These are phyloP conservation scores for Chaetomiaceae sp. DNA, from an alignment of 2,329 filamentous ascomycete genomes.

Conservation along the genomic window DNA sequence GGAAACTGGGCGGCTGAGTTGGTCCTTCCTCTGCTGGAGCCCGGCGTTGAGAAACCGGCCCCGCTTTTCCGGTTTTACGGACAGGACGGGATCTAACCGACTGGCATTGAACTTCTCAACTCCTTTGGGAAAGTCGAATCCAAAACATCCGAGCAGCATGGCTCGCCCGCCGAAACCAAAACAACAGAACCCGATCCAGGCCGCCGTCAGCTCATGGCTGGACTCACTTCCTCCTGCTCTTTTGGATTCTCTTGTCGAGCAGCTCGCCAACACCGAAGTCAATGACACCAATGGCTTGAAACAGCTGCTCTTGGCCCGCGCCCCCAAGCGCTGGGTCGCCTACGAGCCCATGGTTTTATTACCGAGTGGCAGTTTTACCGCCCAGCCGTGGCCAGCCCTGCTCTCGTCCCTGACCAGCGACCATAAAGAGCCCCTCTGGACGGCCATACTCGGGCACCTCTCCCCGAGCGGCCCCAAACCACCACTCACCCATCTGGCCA, in stretches of 20 bases:
- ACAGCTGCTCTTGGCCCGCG: constrained; percentile 34
- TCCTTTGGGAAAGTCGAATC: too few relatives aligned
- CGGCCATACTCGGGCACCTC: constrained; percentile 43
- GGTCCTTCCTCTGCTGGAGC: too few relatives aligned
- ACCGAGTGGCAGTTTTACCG: constrained; percentile 53
- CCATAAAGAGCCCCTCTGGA: constrained; percentile 42
- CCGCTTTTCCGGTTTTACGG: neutral
- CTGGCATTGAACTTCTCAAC: too few relatives aligned
- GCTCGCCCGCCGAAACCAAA: constrained; percentile 27
- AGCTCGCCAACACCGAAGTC: neutral
- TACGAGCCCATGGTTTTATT: constrained; percentile 60
- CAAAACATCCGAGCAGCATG: neutral
- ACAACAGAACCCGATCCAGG: constrained; percentile 33
- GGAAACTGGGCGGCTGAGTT: too few relatives aligned
- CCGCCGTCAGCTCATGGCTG: constrained; percentile 36
- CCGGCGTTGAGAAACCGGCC: too few relatives aligned
- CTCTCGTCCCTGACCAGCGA: constrained; percentile 29
- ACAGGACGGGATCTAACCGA: too few relatives aligned
- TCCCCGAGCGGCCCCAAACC: constrained; percentile 35
- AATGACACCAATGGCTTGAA: constrained; percentile 13
- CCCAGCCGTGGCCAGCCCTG: constrained; percentile 37
- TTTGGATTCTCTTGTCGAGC: constrained; percentile 15
- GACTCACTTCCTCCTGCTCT: constrained; percentile 23
- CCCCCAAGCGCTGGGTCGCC: constrained; percentile 55
- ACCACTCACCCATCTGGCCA: constrained; percentile 52